Conservation (phyloP, 2,329 filamentous ascomycete species). For the Pseudohalonectria lignicola region DNA sequence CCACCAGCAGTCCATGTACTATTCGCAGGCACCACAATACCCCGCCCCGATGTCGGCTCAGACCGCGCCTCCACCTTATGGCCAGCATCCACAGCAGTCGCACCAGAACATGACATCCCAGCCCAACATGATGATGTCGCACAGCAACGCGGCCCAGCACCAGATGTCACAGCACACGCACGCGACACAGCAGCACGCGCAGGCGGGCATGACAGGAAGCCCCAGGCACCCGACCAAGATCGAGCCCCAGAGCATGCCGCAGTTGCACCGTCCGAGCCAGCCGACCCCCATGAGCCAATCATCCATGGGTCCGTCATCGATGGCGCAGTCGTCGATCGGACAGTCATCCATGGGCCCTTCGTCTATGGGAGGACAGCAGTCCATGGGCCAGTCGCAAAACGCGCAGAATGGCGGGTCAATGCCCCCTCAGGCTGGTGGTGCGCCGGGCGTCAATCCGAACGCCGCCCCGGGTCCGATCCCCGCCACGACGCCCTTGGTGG, state of each 20-base stretch:
- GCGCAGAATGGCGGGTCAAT: slow-evolving; percentile 27
- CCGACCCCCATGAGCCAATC: slow-evolving; percentile 31
- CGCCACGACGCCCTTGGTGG: slow-evolving; percentile 87
- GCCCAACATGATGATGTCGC: slow-evolving; percentile 57
- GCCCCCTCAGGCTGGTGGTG: slow-evolving; percentile 4
- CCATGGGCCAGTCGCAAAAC: slow-evolving; percentile 10
- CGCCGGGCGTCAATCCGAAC: slow-evolving; percentile 65
- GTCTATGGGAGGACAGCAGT: slow-evolving; percentile 1
- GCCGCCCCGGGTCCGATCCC: slow-evolving; percentile 94
- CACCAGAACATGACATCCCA: slow-evolving; percentile 53
- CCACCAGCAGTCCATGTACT: slow-evolving; percentile 74
- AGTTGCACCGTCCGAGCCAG: slow-evolving; percentile 46
- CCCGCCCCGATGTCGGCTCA: slow-evolving; percentile 57
- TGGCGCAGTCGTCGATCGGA: not conserved
- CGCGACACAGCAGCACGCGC: slow-evolving; percentile 44
- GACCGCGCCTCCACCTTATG: slow-evolving; percentile 47
- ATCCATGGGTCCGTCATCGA: not conserved
- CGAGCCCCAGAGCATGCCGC: slow-evolving; percentile 45
- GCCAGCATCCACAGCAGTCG: slow-evolving; percentile 43
- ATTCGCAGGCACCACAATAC: slow-evolving; percentile 49
- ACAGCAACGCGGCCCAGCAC: slow-evolving; percentile 39
- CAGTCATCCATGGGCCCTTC: not conserved
- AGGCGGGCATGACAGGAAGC: slow-evolving; percentile 46
- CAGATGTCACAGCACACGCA: slow-evolving; percentile 49
- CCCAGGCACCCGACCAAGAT: slow-evolving; percentile 52